Base-by-base conservation (phyloP, 1,284 basidiomycete species). In the Ustilago trichophora region DNA sequence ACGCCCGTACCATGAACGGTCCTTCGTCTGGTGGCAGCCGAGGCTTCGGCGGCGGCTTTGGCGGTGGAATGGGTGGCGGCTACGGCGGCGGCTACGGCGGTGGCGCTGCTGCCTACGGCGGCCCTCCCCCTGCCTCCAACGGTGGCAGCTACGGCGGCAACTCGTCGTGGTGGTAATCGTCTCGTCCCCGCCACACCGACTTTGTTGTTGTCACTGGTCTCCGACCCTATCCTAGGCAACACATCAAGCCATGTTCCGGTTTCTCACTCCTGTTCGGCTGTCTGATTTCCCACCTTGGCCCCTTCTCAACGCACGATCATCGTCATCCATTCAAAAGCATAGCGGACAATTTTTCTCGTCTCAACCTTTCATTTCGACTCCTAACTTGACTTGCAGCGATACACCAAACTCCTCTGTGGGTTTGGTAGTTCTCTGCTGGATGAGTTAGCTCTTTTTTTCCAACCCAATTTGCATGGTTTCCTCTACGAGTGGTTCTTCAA, bases 1-100 rank as follows among this genome's bases (percentile, higher is more conserved):
- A 83, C 60, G 77, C 77, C 27, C 76, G 82, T 48, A 60, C 72
- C 48, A 64, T 76, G 46, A 70, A 72, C 33, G 70, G n/a, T n/a
- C 52, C 72, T 42, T 64, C 58, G 9, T 62, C 66, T n/a, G 75
- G 72, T 15, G 73, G 74, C 40, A 46, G 66, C 24, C 67, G 70
- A 13, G 69, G 70, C 40, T 65, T 53, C 32, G 65, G 73, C 49
- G 76, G 74, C 33, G 72, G 72, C 37, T 64, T 46, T 40, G 65
- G 62, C 27, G 71, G 73, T 24, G 71, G 73, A 25, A 46, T 48
- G 41, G 63, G 62, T 31, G 63, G 68, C 16, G 58, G 68, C 49
- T 63, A 55, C 48, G 68, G 68, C 27, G 62, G 57, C 11, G 49
- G 57, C 25, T 47, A 19, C 18, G 57, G 53, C 36, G 67, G n/a